These are phyloP conservation scores for Zelonia costaricensis DNA, from an alignment of 208 protist genomes.

Conservation along the genomic window DNA sequence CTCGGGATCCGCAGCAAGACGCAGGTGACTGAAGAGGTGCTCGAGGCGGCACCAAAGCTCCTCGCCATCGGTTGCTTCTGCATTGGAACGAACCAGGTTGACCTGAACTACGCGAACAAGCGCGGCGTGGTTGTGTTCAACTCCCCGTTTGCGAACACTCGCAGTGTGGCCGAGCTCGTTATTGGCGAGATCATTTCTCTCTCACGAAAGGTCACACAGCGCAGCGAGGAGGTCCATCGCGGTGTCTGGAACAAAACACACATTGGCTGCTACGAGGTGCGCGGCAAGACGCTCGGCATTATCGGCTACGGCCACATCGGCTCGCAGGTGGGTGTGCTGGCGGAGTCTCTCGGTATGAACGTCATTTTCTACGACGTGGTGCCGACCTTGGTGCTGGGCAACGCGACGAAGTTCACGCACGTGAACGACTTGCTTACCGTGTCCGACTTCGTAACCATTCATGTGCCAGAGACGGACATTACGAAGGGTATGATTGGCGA, in stretches of 20 bases:
- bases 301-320: slow-evolving; percentile 96
- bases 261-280: slow-evolving; percentile 77
- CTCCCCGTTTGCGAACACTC: slow-evolving; percentile 94
- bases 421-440: slow-evolving; percentile 77
- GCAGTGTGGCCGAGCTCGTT: slow-evolving; percentile 94
- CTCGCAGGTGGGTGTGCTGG: slow-evolving; percentile 91
- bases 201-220: slow-evolving; percentile 83
- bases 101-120: slow-evolving; percentile 75
- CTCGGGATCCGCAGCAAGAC: slow-evolving; percentile 95
- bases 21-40: slow-evolving; percentile 67
- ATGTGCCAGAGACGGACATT: slow-evolving; percentile 84
- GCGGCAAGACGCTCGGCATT: slow-evolving; percentile 91
- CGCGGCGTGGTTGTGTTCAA: slow-evolving; percentile 94
- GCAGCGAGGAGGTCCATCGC: slow-evolving; percentile 87
- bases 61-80: slow-evolving; percentile 94
- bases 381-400: slow-evolving; percentile 90
- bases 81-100: slow-evolving; percentile 95
- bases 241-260: slow-evolving; percentile 91
- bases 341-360: slow-evolving; percentile 92
- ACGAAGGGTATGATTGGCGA: slow-evolving; percentile 85
- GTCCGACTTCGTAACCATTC: slow-evolving; percentile 92
- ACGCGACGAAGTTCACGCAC: slow-evolving; percentile 54
- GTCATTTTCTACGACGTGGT: slow-evolving; percentile 93
- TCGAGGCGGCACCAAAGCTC: slow-evolving; percentile 77
- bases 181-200: slow-evolving; percentile 92